Evolutionary conservation across 2,329 filamentous ascomycete species (phyloP), one percentile per base, ranked within the genome.

Genomic region (Ascochyta viciae-villosae): DNA sequence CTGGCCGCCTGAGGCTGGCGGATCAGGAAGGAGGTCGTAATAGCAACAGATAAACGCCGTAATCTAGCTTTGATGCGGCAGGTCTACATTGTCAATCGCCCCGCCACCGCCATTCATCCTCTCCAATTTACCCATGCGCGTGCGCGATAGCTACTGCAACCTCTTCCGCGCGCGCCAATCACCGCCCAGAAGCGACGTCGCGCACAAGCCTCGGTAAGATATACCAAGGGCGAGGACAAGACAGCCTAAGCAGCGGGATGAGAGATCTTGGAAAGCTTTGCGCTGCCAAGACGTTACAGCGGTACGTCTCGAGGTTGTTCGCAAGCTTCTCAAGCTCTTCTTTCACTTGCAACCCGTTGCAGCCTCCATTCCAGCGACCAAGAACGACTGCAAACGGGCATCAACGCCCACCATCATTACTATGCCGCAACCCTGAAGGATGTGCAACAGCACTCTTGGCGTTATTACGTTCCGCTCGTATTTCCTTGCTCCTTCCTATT

Each of bases 91-190:
- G 61, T 58, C 54, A 56, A 46, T 47, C 37, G 33, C 45, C 34
- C 61, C 56, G 65, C 65, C 65, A 65, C 60, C 42, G 56, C 62
- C 62, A 58, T 57, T 60, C 51, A 51, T 31, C 52, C 52, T 50
- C 34, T 54, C 61, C 54, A 54, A 51, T 52, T 47, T 27, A 37
- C 48, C 37, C 31, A 50, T 45, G 52, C 46, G 54, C 54, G 54
- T 44, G 50, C 39, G 41, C 54, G 46, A 58, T 54, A 46, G 33
- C 50, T 46, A 41, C 31, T 54, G 40, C 40, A 44, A 47, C 53
- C 9, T 43, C 29, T 19, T 48, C 43, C 35, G 39, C 35, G 54
- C 51, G 41, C 51, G 60, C 54, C 47, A 53, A 45, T 53, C 37
- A 52, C 12, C 47, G 54, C 57, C 60, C 47, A 60, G 57, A 54